phyloP scores from a whole-genome alignment of 768 basidiomycete genomes.

The Cystobasidium ongulense region DNA sequence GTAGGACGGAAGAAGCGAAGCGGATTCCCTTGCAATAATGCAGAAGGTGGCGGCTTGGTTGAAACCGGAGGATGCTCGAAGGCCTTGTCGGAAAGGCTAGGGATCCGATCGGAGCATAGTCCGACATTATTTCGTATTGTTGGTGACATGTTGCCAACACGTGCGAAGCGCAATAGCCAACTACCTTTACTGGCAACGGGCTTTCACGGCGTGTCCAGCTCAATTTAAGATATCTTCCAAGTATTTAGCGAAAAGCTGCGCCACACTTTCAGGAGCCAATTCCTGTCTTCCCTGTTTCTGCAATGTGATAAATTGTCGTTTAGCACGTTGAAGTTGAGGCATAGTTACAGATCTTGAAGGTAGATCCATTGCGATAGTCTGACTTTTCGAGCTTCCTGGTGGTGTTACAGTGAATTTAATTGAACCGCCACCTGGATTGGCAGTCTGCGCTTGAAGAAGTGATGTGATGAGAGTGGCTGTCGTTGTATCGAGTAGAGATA shows the following conservation, averaged over 20 bases:
- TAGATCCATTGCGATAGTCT: slow-evolving; percentile 49
- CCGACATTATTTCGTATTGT: too few species aligned
- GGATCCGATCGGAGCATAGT: not conserved
- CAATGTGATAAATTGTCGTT: slow-evolving; percentile 79
- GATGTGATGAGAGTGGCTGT: slow-evolving; percentile 62
- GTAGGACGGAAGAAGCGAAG: too few species aligned
- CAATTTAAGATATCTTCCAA: slow-evolving; percentile 42
- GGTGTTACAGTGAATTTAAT: slow-evolving; percentile 53
- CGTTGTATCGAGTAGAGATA: slow-evolving; percentile 74
- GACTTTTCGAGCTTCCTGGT: slow-evolving; percentile 44
- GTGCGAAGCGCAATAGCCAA: not conserved
- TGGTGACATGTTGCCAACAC: not conserved
- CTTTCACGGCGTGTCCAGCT: not conserved
- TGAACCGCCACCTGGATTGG: slow-evolving; percentile 49
- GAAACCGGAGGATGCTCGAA: not conserved
- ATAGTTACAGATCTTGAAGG: slow-evolving; percentile 63
- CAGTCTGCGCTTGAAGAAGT: slow-evolving; percentile 59
- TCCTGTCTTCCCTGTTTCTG: slow-evolving; percentile 59
- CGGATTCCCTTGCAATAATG: too few species aligned
- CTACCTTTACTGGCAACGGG: not conserved
- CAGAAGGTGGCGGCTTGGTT: not conserved
- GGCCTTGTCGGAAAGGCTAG: not conserved
- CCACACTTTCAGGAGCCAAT: slow-evolving; percentile 42
- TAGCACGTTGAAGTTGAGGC: slow-evolving; percentile 77
- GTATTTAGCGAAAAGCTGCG: slow-evolving; percentile 46